Base-by-base conservation (phyloP, 176 grass and related monocot species). In the Zea mays region DNA sequence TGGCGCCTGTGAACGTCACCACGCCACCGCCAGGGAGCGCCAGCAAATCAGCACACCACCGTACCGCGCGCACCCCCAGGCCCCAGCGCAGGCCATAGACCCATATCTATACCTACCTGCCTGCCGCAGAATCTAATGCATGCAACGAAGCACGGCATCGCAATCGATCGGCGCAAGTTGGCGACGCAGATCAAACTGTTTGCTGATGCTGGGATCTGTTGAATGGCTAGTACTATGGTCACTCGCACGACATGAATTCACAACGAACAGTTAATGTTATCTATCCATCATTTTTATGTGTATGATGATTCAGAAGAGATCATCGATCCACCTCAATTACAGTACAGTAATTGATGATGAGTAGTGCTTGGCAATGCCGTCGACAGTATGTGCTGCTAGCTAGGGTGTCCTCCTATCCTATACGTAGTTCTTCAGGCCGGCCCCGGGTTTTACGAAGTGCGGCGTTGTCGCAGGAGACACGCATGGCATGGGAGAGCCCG, bases 391-490 rank as follows among this genome's bases (percentile, higher is more conserved):
- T 27, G 27, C 27, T 27, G 27, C 27, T 27, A 27, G 27, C 65
- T 67, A 19, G 65, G 66, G 7, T 11, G 66, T 15, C 17, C 7
- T 9, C 7, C 21, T 57, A 33, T 46, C 6, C 41, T 46, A 9
- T 10, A 76, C 64, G 21, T 37, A 55, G 40, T 40, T n/a, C 2
- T 12, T 21, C 27, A 27, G 27, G 27, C 27, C 27, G 27, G 20
- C 16, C 74, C 78, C 78, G 38, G 78, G 8, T 81, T 86, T 86
- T 13, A 39, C 7, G 78, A 69, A 20, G 71, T 27, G 17, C 62
- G 43, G 69, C 60, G 48, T 3, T 2, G 27, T 3, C 20, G 43
- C 77, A 65, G 84, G 72, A 46, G 64, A 80, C 71, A 73, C 69
- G 72, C 65, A 55, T 69, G 76, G 20, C 21, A 61, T 12, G 21